Evolutionary conservation across 495 filamentous ascomycete genomes (phyloP), one percentile per base, ranked within the genome.

Genomic region (Daldinia bambusicola): DNA sequence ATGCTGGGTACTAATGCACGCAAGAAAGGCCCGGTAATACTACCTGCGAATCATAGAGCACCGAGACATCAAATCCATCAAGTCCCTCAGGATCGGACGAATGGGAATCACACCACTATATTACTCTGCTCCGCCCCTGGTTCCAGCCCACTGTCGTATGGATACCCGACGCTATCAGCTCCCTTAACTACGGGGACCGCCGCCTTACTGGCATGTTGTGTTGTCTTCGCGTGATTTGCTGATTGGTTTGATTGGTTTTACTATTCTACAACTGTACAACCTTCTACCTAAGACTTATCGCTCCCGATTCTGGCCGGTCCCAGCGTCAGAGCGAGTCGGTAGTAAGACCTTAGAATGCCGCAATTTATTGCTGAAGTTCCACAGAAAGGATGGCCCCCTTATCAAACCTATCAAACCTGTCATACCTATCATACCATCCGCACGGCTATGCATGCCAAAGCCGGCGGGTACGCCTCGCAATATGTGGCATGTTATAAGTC

Each of bases 31-130:
- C 31, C 31, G 61, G 22, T 55, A 40, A 41, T 51, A 26, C 58
- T 43, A 38, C 22, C 61, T 63, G 62, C 61, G 51, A 68, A 68
- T 69, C 63, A 66, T 52, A 64, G 41, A 32, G 57, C 20, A 55
- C 22, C 45, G 38, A 60, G 30, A 36, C 50, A 38, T 56, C 55
- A 62, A 67, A 53, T 61, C 26, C 26, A 26, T 26, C 26, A 26
- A 26, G 3, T 26, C 3, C 56, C 58, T 57, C 26, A 62, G 57
- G 36, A 69, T 66, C 66, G 66, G 70, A 69, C 70, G 70, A 73
- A 73, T 73, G 64, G 57, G 70, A 58, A 64, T 73, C 70, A 69
- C 55, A 61, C 70, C 70, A 69, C 61, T 59, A 40, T 32, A 32
- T 53, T 67, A 43, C 57, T 52, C 55, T 64, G 20, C 63, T 63